A percentile compares a stretch with the other conserved stretches of the same genome.
Evolutionary conservation across 495 filamentous ascomycete genomes (phyloP).

Genomic region (Bathelium albidoporum): DNA sequence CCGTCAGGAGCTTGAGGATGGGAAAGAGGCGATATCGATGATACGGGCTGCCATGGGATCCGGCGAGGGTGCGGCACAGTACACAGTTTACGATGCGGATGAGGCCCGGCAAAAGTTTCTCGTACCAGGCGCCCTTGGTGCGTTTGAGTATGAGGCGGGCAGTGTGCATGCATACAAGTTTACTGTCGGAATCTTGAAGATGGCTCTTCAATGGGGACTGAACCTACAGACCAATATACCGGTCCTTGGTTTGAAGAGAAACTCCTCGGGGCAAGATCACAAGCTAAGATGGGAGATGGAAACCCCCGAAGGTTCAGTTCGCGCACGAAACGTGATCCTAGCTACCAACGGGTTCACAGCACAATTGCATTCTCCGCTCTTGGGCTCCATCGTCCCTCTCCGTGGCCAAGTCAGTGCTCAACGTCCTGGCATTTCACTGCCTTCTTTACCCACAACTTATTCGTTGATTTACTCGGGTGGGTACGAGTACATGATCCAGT

Average conservation of each 20-base stretch:
- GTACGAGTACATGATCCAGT: conserved; percentile 58
- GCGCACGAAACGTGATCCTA: conserved; percentile 45
- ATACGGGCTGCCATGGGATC: conserved; percentile 34
- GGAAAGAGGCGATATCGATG: conserved; percentile 36
- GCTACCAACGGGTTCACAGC: conserved; percentile 69
- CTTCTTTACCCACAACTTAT: conserved; percentile 43
- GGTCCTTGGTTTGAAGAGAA: conserved; percentile 18
- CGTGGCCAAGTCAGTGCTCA: conserved; percentile 60
- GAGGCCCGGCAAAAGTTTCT: conserved; percentile 41
- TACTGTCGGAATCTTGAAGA: conserved; percentile 46
- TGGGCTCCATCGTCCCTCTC: conserved; percentile 53
- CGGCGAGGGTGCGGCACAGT: conserved; percentile 36
- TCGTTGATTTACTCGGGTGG: conserved; percentile 51
- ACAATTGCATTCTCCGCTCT: conserved; percentile 44
- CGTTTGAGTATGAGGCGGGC: conserved; percentile 49
- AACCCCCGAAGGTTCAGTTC: conserved; percentile 46
- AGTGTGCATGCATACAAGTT: conserved; percentile 59
- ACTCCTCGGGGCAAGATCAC: background rate
- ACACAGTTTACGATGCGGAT: conserved; percentile 35
- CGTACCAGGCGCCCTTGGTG: conserved; percentile 37
- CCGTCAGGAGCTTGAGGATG: conserved; percentile 34
- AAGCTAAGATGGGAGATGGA: conserved; percentile 34
- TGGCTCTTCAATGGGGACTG: conserved; percentile 42
- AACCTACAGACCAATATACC: conserved; percentile 55
- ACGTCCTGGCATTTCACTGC: conserved; percentile 40